Evolutionary conservation across 2,329 filamentous ascomycete genomes (phyloP).

Genomic region (Aureobasidium uvarum): DNA sequence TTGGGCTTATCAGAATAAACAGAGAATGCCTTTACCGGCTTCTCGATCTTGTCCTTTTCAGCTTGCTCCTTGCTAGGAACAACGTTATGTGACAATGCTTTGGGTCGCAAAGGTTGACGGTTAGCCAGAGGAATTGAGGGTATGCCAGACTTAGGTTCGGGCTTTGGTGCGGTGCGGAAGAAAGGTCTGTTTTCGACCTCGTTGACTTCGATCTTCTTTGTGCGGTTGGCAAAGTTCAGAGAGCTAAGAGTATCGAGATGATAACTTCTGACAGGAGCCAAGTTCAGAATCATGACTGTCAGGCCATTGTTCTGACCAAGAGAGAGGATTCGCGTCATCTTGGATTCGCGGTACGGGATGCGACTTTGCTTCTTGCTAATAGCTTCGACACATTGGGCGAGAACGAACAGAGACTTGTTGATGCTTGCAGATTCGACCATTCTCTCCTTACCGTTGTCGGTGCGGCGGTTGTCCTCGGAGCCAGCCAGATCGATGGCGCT

Average conservation of each 20-base stretch:
- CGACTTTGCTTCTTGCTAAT: constrained; percentile 73
- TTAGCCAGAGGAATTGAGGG: constrained; percentile 42
- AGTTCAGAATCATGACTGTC: constrained; percentile 94
- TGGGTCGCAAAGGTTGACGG: constrained; percentile 75
- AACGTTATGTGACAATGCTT: constrained; percentile 73
- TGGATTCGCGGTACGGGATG: constrained; percentile 90
- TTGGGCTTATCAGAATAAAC: constrained; percentile 78
- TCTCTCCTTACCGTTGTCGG: constrained; percentile 88
- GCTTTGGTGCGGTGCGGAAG: constrained; percentile 49
- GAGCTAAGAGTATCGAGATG: constrained; percentile 93
- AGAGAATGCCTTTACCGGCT: constrained; percentile 78
- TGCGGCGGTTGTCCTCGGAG: constrained; percentile 91
- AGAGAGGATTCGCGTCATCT: constrained; percentile 94
- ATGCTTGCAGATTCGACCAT: constrained; percentile 95
- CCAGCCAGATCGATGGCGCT: constrained; percentile 94
- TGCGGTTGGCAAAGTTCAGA: constrained; percentile 89
- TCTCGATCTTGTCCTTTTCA: constrained; percentile 55
- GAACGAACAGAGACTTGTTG: constrained; percentile 93
- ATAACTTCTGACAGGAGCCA: constrained; percentile 87
- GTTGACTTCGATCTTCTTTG: constrained; percentile 92
- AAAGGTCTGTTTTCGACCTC: constrained; percentile 96
- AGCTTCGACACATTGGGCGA: constrained; percentile 93
- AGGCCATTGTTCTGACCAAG: constrained; percentile 93
- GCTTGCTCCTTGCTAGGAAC: constrained; percentile 54
- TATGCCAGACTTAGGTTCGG: constrained; percentile 39